phyloP scores from a whole-genome alignment of 352 stramenopile genomes.

The Pythium myriotylum region DNA sequence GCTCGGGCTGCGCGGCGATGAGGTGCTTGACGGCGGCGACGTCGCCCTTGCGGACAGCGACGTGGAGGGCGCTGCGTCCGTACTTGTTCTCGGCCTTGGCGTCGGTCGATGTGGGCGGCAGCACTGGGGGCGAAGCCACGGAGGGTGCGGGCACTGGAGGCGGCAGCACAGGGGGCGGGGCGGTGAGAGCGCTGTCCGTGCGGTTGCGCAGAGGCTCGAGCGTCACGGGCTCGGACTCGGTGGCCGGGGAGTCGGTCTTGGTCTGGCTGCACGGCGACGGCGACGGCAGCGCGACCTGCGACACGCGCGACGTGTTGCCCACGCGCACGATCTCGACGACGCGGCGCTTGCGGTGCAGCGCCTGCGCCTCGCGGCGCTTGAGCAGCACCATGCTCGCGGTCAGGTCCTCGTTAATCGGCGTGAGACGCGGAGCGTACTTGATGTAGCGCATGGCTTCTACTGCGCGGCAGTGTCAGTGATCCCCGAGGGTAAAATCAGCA shows the following conservation, averaged over 20 bases:
- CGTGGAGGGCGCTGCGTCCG: conserved; percentile 46
- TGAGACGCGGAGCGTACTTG: conserved; percentile 59
- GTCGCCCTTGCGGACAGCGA: conserved; percentile 56
- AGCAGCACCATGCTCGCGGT: conserved; percentile 45
- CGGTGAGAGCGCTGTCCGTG: conserved; percentile 18
- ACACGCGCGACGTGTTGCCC: neutral
- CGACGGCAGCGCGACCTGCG: neutral
- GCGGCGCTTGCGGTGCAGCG: conserved; percentile 11
- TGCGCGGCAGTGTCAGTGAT: neutral
- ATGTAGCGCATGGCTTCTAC: conserved; percentile 34
- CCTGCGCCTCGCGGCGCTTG: conserved; percentile 20
- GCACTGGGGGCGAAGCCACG: conserved; percentile 2
- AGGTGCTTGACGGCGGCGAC: conserved; percentile 36
- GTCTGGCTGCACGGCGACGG: neutral
- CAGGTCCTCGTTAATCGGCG: conserved; percentile 53
- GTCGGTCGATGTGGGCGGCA: neutral
- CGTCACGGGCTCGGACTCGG: conserved; percentile 18
- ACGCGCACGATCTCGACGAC: conserved; percentile 20
- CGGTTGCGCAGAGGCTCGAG: conserved; percentile 24
- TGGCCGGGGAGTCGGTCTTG: conserved; percentile 9
- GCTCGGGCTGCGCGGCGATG: conserved; percentile 36
- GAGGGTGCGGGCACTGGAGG: neutral
- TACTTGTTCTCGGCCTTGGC: conserved; percentile 43
- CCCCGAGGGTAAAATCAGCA: conserved; percentile 1
- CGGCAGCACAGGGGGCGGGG: neutral